Percentiles rank a stretch among this genome's conserved stretches.
Evolutionary conservation across 176 grass and related monocot genomes (phyloP).

Genomic region (Raddia distichophylla): DNA sequence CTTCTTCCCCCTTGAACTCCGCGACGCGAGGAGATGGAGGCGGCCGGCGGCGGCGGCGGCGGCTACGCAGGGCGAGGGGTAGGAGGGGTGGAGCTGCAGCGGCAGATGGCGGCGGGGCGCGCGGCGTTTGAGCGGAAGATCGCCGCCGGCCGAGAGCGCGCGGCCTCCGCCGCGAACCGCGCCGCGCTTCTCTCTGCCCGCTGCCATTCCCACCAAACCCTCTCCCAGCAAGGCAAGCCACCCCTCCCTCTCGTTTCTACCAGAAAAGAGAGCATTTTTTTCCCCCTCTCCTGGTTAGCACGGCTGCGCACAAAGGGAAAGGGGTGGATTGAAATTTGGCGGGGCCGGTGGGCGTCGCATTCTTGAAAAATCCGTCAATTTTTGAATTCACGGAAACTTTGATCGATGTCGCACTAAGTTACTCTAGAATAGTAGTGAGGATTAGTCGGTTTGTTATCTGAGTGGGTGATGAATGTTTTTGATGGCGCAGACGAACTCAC

Average conservation of each 20-base stretch:
- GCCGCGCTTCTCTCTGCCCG: constrained; percentile 37
- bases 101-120: constrained; percentile 28
- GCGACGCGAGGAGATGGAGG: background rate
- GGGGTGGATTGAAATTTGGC: background rate
- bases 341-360: background rate
- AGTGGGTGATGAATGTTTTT: background rate
- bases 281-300: background rate
- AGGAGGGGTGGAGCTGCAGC: background rate
- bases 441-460: background rate
- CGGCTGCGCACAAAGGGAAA: background rate
- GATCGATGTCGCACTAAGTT: background rate
- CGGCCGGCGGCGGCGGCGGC: background rate
- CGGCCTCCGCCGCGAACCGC: constrained; percentile 34
- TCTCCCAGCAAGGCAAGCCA: constrained; percentile 44
- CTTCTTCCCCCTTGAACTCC: too few species aligned
- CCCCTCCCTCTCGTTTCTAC: background rate
- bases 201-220: constrained; percentile 23
- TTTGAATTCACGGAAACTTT: background rate
- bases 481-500: constrained; percentile 50
- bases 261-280: background rate
- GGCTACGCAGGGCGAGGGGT: background rate
- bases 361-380: background rate
- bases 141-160: constrained; percentile 20
- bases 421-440: background rate
- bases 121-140: constrained; percentile 24